Conservation (phyloP, 306 rosid species). For the Hippophae rhamnoides region DNA sequence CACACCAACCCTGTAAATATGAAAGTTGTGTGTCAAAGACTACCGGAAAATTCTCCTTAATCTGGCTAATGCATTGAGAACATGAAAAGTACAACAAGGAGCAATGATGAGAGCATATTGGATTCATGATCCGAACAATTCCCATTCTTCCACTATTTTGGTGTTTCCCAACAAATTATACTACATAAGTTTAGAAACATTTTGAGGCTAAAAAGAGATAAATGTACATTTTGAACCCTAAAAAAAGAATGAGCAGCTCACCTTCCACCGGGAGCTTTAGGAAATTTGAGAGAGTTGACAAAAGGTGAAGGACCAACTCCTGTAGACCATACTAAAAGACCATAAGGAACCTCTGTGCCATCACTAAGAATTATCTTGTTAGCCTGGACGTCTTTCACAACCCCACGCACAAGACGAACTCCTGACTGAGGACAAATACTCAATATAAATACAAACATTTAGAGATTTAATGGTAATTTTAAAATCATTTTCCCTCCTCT, state of each 20-base stretch:
- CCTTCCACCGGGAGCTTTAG: slow-evolving; percentile 99
- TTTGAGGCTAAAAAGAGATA: background rate
- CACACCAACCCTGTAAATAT: slow-evolving; percentile 69
- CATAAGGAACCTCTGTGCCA: slow-evolving; percentile 93
- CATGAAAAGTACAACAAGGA: too few species aligned
- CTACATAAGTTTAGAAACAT: too few species aligned
- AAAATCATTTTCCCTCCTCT: background rate
- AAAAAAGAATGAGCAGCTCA: slow-evolving; percentile 5
- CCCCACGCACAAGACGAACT: slow-evolving; percentile 82
- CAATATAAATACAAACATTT: slow-evolving; percentile 17
- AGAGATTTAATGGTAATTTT: background rate
- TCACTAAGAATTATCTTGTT: slow-evolving; percentile 66
- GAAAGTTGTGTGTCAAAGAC: background rate
- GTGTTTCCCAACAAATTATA: too few species aligned
- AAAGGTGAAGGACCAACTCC: slow-evolving; percentile 94
- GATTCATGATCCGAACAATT: too few species aligned
- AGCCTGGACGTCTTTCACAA: slow-evolving; percentile 75
- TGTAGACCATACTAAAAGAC: slow-evolving; percentile 92
- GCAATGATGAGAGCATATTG: too few species aligned
- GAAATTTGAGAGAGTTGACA: slow-evolving; percentile 44
- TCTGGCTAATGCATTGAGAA: too few species aligned
- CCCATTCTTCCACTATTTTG: too few species aligned
- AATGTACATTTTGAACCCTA: background rate
- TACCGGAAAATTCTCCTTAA: background rate
- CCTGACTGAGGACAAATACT: slow-evolving; percentile 68